Evolutionary conservation across 2,329 filamentous ascomycete species (phyloP), one percentile per base, ranked within the genome.

Genomic region (Apiospora arundinis): DNA sequence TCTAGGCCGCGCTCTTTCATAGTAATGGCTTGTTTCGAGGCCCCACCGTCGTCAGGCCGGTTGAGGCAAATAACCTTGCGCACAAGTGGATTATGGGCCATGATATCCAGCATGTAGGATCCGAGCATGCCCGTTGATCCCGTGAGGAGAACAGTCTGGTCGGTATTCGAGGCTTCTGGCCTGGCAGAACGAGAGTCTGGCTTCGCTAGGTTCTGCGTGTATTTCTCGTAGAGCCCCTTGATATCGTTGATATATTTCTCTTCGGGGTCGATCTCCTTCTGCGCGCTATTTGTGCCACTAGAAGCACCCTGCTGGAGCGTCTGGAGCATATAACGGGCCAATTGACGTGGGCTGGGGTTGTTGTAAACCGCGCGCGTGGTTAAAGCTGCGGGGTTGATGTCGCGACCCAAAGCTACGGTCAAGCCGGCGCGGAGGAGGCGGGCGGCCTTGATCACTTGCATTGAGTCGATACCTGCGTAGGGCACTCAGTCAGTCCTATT

Each of bases 41-140:
- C 72, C 0, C 80, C 81, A 0, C 83, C 83, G 42, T 87, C 83
- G 2, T 79, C 78, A 21, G 80, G 78, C 18, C 87, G 81, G 76
- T 88, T 88, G n/a, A 89, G 80, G 70, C 85, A 87, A 68, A 86
- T 80, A 37, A 88, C 76, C 73, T 83, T 84, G 48, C 78, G 77
- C 18, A 87, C 81, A 3, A 73, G 71, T 0, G 82, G 78, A 37
- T 78, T 77, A 12, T 70, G 72, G 2, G 81, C 73, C 28, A 86
- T 77, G 23, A 76, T 63, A 69, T 85, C 78, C 2, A 88, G 79
- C 49, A 88, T 78, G 75, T 87, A 87, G 2, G 81, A 83, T 0
- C 86, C 86, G 21, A 88, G 74, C 7, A 83, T 85, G 14, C 86
- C 86, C 0, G 86, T 88, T 3, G 83, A 85, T 18, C 85, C 87